A percentile compares a stretch with the other conserved stretches of the same genome.
Evolutionary conservation across 441 rosid genomes (phyloP).

Genomic region (Daphne laureola): DNA sequence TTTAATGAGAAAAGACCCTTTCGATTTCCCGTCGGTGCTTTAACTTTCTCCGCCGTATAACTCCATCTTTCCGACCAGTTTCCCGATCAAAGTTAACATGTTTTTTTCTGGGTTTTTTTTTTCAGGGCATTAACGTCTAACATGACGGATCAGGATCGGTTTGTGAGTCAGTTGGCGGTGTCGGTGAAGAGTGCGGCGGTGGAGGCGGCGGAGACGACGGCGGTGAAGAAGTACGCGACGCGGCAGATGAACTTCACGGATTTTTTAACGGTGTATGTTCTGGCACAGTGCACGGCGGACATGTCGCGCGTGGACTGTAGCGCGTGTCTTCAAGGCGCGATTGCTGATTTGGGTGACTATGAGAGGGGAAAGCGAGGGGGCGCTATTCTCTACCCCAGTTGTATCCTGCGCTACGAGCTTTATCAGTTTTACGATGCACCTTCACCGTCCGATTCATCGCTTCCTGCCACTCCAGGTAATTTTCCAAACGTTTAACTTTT

Average conservation of each 20-base stretch:
- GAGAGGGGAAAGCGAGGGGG: conserved; percentile 6
- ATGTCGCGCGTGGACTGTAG: conserved; percentile 1
- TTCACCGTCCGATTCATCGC: background rate
- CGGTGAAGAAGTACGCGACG: conserved; percentile 1
- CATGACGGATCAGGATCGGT: conserved; percentile 3
- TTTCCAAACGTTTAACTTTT: too few relatives aligned
- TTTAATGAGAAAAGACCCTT: conserved; percentile 6
- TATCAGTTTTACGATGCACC: conserved; percentile 5
- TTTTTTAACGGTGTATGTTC: conserved; percentile 1
- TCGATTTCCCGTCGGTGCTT: too few relatives aligned
- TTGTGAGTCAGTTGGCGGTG: background rate
- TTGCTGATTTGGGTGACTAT: conserved; percentile 1
- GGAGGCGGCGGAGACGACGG: background rate
- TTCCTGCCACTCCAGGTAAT: too few relatives aligned
- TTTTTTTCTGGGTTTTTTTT: background rate
- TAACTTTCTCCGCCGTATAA: too few relatives aligned
- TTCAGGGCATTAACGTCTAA: background rate
- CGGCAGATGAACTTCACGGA: conserved; percentile 1
- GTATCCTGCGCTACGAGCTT: conserved; percentile 9
- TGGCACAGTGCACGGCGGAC: conserved; percentile 12
- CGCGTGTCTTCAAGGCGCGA: conserved; percentile 4
- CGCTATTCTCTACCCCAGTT: conserved; percentile 10
- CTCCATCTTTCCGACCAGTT: too few relatives aligned
- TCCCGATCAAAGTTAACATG: too few relatives aligned
- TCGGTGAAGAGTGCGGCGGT: background rate